These are phyloP conservation scores for Juncus inflexus DNA, from an alignment of 176 grass and related monocot species.

Conservation along the genomic window DNA sequence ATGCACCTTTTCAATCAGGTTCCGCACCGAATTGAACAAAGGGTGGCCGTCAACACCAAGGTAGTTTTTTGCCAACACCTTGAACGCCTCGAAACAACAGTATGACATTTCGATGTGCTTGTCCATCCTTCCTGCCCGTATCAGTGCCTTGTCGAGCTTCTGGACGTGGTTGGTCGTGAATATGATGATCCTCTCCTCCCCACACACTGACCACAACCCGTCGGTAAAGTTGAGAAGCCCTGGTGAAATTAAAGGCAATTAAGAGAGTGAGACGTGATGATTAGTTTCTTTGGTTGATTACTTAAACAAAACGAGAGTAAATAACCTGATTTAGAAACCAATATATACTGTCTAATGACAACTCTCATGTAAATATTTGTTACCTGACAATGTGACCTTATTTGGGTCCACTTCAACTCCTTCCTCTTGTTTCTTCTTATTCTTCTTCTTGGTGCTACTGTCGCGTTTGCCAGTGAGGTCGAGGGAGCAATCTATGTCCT, in stretches of 20 bases:
- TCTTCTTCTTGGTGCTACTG: not conserved
- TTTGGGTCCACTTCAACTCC: conserved; percentile 30
- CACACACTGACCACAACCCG: conserved; percentile 90
- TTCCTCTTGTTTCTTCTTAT: conserved; percentile 5
- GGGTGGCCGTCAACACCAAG: conserved; percentile 29
- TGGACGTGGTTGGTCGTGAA: conserved; percentile 95
- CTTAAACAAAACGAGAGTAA: no score
- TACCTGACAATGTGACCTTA: not conserved
- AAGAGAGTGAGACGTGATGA: no score
- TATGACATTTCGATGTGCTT: conserved; percentile 89
- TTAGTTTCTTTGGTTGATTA: no score
- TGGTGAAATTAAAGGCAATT: conserved; percentile 33
- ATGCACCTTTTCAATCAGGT: conserved; percentile 37
- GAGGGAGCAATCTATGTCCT: conserved; percentile 93
- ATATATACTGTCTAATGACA: no score
- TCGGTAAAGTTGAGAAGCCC: conserved; percentile 90
- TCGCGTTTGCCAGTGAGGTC: conserved; percentile 57
- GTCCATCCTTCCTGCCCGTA: conserved; percentile 86
- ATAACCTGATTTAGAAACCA: no score
- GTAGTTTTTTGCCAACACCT: conserved; percentile 79
- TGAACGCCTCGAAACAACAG: conserved; percentile 61
- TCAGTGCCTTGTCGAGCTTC: conserved; percentile 84
- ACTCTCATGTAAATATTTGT: conserved; percentile 23
- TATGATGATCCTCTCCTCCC: conserved; percentile 80
- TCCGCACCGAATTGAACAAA: conserved; percentile 15